phyloP scores from a whole-genome alignment of 2,329 filamentous ascomycete genomes.

The Colletotrichum sublineola region DNA sequence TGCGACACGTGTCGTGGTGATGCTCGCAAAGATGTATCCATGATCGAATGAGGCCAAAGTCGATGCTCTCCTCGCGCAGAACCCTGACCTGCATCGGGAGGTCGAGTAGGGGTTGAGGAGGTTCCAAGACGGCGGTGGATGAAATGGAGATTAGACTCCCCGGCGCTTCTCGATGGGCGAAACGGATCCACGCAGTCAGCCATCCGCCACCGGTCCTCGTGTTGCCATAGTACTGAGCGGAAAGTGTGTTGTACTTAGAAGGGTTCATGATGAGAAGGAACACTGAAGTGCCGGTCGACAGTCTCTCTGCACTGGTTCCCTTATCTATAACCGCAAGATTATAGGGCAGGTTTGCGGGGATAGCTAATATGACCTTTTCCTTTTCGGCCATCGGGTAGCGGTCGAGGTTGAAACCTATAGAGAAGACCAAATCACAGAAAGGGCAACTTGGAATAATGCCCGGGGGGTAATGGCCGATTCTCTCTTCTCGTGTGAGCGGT shows the following conservation, averaged over 20 bases:
- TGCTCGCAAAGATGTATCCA: slow-evolving; percentile 13
- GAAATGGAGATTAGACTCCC: not conserved
- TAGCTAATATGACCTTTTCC: slow-evolving; percentile 6
- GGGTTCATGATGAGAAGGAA: slow-evolving; percentile 16
- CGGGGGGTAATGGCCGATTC: not conserved
- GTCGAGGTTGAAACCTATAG: no score
- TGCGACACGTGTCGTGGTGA: slow-evolving; percentile 5
- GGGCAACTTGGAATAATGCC: slow-evolving; percentile 15
- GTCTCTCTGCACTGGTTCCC: not conserved
- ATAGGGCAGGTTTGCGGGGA: slow-evolving; percentile 11
- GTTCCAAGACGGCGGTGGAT: not conserved
- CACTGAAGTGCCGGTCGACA: not conserved
- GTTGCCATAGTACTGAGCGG: slow-evolving; percentile 11
- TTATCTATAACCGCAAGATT: not conserved
- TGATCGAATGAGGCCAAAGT: slow-evolving; percentile 9
- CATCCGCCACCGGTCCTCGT: not conserved
- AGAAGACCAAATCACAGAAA: slow-evolving; percentile 14
- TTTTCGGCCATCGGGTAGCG: slow-evolving; percentile 3
- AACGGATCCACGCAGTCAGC: not conserved
- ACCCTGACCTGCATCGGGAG: not conserved
- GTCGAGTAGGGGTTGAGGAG: not conserved
- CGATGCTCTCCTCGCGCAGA: not conserved
- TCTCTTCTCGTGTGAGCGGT: not conserved
- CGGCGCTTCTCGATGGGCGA: not conserved
- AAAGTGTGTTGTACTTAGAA: not conserved